phyloP scores from a whole-genome alignment of 2,329 filamentous ascomycete genomes.

The Biscogniauxia marginata region DNA sequence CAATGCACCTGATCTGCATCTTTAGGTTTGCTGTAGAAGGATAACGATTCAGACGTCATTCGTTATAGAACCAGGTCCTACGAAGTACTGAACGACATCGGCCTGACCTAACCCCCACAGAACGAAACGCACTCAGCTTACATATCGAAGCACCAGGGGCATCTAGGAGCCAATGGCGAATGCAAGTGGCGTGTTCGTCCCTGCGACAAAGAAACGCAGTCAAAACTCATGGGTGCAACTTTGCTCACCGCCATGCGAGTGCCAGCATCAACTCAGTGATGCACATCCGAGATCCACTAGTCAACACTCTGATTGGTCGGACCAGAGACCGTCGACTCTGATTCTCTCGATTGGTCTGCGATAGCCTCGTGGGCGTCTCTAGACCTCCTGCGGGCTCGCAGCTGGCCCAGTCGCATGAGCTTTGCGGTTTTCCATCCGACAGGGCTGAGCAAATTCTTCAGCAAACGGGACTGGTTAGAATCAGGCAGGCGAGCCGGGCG shows the following conservation, averaged over 20 bases:
- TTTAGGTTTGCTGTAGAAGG: neutral
- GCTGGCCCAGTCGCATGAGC: neutral
- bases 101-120: neutral
- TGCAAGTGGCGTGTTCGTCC: neutral
- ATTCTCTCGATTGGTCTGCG: conserved; percentile 1
- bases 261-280: too few species aligned
- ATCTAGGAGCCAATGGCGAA: neutral
- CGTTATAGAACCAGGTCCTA: conserved; percentile 1
- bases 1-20: conserved; percentile 5
- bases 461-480: conserved; percentile 1
- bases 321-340: conserved; percentile 1
- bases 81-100: neutral
- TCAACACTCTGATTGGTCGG: conserved; percentile 10
- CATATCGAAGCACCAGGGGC: neutral
- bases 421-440: conserved; percentile 6
- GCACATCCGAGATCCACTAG: neutral
- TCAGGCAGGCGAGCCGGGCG: neutral
- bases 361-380: conserved; percentile 3
- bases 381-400: conserved; percentile 1
- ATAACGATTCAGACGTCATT: conserved; percentile 7
- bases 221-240: neutral
- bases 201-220: neutral
- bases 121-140: neutral
- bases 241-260: conserved; percentile 16
- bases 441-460: conserved; percentile 15